Evolutionary conservation across 495 filamentous ascomycete genomes (phyloP).

Genomic region (Halenospora varia): DNA sequence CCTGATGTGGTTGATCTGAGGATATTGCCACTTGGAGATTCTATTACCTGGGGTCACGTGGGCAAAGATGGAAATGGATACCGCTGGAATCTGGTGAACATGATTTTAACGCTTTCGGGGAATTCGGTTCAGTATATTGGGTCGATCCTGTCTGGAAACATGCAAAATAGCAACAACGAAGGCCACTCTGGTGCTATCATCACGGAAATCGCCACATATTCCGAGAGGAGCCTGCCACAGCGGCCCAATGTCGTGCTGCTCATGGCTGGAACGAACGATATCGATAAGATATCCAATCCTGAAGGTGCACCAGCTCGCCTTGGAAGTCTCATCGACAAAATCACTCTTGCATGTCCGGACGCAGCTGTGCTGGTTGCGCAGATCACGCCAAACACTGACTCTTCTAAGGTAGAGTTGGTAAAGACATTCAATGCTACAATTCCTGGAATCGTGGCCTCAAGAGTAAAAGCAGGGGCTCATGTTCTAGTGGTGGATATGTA

Average conservation of each 20-base stretch:
- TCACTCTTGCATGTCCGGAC: slow-evolving; percentile 29
- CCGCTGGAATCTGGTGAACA: slow-evolving; percentile 37
- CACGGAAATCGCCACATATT: slow-evolving; percentile 28
- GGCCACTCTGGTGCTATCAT: slow-evolving; percentile 19
- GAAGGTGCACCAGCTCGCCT: slow-evolving; percentile 28
- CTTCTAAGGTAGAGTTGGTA: slow-evolving; percentile 19
- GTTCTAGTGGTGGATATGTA: slow-evolving; percentile 31
- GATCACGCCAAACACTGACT: slow-evolving; percentile 20
- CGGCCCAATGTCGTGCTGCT: slow-evolving; percentile 27
- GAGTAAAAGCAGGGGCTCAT: slow-evolving; percentile 17
- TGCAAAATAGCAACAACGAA: not conserved
- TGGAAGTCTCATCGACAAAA: slow-evolving; percentile 29
- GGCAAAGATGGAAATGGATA: slow-evolving; percentile 49
- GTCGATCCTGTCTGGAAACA: not conserved
- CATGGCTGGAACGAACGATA: slow-evolving; percentile 27
- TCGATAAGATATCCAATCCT: slow-evolving; percentile 29
- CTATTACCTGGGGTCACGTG: slow-evolving; percentile 48
- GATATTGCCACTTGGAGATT: slow-evolving; percentile 52
- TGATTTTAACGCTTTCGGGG: slow-evolving; percentile 30
- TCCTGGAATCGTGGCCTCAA: slow-evolving; percentile 23
- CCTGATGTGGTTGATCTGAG: slow-evolving; percentile 27
- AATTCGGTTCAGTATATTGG: slow-evolving; percentile 25
- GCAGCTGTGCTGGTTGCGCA: slow-evolving; percentile 33
- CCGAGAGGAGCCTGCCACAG: slow-evolving; percentile 25
- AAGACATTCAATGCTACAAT: slow-evolving; percentile 26